These are phyloP conservation scores for Saposhnikovia divaricata DNA, from an alignment of 129 eudicot species.

Conservation along the genomic window DNA sequence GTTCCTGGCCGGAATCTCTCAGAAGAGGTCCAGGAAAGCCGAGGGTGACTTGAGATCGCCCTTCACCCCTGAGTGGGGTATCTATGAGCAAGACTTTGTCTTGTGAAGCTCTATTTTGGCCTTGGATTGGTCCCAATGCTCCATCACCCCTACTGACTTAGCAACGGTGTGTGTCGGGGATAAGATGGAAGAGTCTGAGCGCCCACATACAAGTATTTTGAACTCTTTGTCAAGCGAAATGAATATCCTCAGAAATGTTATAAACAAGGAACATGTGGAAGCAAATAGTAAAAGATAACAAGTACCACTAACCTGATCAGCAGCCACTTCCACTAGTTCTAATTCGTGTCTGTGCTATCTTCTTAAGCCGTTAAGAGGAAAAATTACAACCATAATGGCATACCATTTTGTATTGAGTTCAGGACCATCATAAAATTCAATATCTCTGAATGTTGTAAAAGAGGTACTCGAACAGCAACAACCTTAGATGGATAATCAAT, in stretches of 20 bases:
- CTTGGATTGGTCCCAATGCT: too few species aligned
- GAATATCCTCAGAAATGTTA: background rate
- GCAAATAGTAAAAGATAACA: background rate
- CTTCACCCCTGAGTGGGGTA: too few species aligned
- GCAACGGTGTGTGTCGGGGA: too few species aligned
- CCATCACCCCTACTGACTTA: too few species aligned
- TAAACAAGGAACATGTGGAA: background rate
- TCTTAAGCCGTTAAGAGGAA: conserved; percentile 43
- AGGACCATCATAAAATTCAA: conserved; percentile 43
- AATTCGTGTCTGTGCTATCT: conserved; percentile 51
- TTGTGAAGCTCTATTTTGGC: too few species aligned
- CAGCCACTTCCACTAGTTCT: conserved; percentile 57
- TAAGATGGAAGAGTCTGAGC: too few species aligned
- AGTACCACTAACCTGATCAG: conserved; percentile 44
- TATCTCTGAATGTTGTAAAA: conserved; percentile 35
- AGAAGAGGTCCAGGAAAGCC: too few species aligned
- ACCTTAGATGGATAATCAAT: conserved; percentile 40
- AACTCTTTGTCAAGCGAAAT: background rate
- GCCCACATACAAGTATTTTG: background rate
- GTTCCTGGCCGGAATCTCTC: too few species aligned
- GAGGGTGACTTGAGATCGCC: too few species aligned
- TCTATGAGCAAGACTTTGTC: too few species aligned
- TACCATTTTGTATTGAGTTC: conserved; percentile 40
- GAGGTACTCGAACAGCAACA: conserved; percentile 62
- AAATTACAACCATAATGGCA: conserved; percentile 56